Conservation (phyloP, 2,329 filamentous ascomycete genomes). For the Neonectria hederae region DNA sequence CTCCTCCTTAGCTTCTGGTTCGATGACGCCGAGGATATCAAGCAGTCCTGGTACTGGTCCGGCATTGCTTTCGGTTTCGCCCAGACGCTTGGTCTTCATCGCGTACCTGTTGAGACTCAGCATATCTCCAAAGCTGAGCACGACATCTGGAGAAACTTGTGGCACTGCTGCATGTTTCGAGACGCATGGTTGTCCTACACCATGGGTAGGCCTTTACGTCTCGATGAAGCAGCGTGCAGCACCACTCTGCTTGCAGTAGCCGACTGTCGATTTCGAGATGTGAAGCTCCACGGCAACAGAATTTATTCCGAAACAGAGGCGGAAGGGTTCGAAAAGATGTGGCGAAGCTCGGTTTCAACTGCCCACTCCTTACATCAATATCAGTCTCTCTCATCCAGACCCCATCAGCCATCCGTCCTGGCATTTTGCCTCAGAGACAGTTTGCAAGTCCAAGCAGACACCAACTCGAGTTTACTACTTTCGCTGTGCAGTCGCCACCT, state of each 20-base stretch:
- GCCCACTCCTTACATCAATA: not conserved
- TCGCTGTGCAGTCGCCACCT: not conserved
- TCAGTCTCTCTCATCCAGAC: not conserved
- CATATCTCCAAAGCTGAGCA: not conserved
- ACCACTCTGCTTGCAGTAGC: not conserved
- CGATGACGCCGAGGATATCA: constrained; percentile 9
- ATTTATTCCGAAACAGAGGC: not conserved
- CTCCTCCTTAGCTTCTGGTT: constrained; percentile 14
- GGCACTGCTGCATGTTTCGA: not conserved
- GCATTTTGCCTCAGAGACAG: not conserved
- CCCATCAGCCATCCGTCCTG: not conserved
- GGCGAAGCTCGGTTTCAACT: not conserved
- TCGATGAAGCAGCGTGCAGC: not conserved
- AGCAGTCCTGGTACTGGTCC: constrained; percentile 7
- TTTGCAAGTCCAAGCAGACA: not conserved
- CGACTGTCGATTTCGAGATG: not conserved
- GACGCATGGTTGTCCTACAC: not conserved
- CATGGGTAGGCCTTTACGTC: not conserved
- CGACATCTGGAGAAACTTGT: not conserved
- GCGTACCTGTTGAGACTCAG: not conserved
- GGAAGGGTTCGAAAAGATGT: not conserved
- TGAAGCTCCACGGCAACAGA: not conserved
- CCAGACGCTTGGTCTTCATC: constrained; percentile 2
- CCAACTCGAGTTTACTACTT: not conserved
- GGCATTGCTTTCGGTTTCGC: not conserved